Evolutionary conservation across 2,329 filamentous ascomycete species (phyloP).

Genomic region (Tolypocladium endophyticum): DNA sequence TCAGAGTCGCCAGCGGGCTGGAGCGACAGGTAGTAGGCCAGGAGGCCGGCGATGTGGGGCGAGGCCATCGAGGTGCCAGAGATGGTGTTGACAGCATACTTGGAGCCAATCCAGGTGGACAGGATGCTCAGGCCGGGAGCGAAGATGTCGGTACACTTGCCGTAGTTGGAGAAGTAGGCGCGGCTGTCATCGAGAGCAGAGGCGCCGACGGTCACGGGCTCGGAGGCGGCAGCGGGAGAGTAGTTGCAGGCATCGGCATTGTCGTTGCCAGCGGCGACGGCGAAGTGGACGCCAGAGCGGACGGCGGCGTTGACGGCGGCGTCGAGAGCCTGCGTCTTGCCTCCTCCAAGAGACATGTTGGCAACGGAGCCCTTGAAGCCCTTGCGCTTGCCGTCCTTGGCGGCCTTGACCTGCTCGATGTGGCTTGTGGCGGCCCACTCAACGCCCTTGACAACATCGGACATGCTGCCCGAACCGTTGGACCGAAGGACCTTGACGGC

Average conservation of each 20-base stretch:
- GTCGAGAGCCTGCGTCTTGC: conserved; percentile 89
- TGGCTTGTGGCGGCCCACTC: conserved; percentile 85
- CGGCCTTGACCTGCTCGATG: conserved; percentile 60
- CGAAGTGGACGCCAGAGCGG: conserved; percentile 86
- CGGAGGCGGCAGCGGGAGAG: conserved; percentile 84
- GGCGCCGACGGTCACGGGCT: conserved; percentile 92
- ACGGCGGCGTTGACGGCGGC: conserved; percentile 90
- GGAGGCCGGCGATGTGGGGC: conserved; percentile 88
- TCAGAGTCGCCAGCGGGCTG: conserved; percentile 85
- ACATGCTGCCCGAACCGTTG: conserved; percentile 97
- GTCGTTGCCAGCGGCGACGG: conserved; percentile 96
- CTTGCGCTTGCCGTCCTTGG: conserved; percentile 84
- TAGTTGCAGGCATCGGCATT: conserved; percentile 99
- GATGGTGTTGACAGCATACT: conserved; percentile 96
- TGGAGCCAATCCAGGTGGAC: conserved; percentile 97
- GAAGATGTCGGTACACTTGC: conserved; percentile 99
- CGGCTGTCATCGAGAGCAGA: conserved; percentile 89
- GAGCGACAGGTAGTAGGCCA: conserved; percentile 96
- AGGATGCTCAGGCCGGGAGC: conserved; percentile 93
- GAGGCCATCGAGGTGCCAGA: conserved; percentile 99
- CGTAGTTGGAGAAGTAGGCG: conserved; percentile 99
- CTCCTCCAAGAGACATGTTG: conserved; percentile 98
- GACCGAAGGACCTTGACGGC: conserved; percentile 97
- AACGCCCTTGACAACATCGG: conserved; percentile 95
- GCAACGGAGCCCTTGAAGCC: conserved; percentile 97